A percentile compares a stretch with the other conserved stretches of the same genome.
phyloP scores from a whole-genome alignment of 1,284 basidiomycete genomes.

The Apiotrichum domesticum region DNA sequence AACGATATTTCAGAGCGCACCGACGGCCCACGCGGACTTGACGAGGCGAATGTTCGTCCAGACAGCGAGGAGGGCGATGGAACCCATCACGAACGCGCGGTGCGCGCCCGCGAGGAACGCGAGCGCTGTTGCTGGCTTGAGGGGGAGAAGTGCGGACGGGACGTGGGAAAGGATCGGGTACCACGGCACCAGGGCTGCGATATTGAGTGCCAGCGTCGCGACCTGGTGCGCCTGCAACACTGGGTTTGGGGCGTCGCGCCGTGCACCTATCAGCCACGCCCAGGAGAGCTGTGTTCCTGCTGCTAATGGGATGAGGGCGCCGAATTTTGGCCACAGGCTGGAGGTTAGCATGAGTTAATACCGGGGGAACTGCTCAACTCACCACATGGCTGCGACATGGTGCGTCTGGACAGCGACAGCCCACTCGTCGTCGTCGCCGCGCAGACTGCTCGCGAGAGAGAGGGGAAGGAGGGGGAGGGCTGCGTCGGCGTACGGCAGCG shows the following conservation, averaged over 20 bases:
- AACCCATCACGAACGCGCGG: slow-evolving; percentile 4
- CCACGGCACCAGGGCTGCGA: not conserved
- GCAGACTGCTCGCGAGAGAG: slow-evolving; percentile 9
- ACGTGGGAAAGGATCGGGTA: not conserved
- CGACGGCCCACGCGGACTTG: slow-evolving; percentile 18
- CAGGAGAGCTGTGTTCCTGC: slow-evolving; percentile 7
- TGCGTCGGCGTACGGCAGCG: slow-evolving; percentile 8
- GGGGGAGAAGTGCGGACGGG: not conserved
- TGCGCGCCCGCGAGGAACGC: not conserved
- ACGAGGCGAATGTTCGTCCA: slow-evolving; percentile 17
- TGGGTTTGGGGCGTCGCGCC: slow-evolving; percentile 9
- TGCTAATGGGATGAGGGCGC: slow-evolving; percentile 2
- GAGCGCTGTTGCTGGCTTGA: not conserved
- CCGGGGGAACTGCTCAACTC: not conserved
- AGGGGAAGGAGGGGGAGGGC: slow-evolving; percentile 15
- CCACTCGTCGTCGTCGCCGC: slow-evolving; percentile 22
- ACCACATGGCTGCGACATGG: slow-evolving; percentile 12
- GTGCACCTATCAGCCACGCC: slow-evolving; percentile 15
- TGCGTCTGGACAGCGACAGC: slow-evolving; percentile 16
- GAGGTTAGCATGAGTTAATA: not conserved
- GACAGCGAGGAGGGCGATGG: slow-evolving; percentile 6
- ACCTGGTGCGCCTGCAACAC: slow-evolving; percentile 9
- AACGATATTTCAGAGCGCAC: slow-evolving; percentile 5
- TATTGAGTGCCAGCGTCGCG: not conserved
- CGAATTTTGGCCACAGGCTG: slow-evolving; percentile 9